These are phyloP conservation scores for Trametes versicolor DNA, from an alignment of 1,284 basidiomycete genomes.

Conservation along the genomic window DNA sequence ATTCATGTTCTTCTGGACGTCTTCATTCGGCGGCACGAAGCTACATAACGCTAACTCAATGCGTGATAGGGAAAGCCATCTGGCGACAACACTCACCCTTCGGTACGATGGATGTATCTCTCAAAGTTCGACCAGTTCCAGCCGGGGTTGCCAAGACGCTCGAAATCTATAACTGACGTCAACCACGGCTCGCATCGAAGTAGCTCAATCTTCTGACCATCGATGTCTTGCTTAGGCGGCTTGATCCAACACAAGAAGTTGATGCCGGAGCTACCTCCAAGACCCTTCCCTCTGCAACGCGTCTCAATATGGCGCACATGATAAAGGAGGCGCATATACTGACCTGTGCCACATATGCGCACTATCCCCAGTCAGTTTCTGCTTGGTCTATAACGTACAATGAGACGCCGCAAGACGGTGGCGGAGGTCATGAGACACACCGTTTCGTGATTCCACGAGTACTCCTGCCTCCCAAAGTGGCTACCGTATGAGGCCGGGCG, in stretches of 20 bases:
- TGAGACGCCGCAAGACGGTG: not conserved
- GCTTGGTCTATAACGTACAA: slow-evolving; percentile 27
- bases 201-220: slow-evolving; percentile 25
- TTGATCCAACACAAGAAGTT: slow-evolving; percentile 39
- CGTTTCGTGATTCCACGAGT: slow-evolving; percentile 43
- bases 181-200: not conserved
- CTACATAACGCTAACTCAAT: slow-evolving; percentile 15
- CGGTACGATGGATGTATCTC: slow-evolving; percentile 33
- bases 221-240: slow-evolving; percentile 35
- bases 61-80: not conserved
- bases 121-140: slow-evolving; percentile 41
- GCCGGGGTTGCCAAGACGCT: slow-evolving; percentile 39
- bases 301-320: not conserved
- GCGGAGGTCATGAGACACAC: slow-evolving; percentile 27
- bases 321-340: slow-evolving; percentile 1
- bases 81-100: slow-evolving; percentile 26
- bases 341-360: slow-evolving; percentile 34
- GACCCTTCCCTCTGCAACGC: slow-evolving; percentile 34
- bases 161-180: slow-evolving; percentile 29
- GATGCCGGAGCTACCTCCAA: slow-evolving; percentile 39
- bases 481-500: slow-evolving; percentile 41
- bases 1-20: slow-evolving; percentile 27
- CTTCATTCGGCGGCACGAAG: slow-evolving; percentile 34
- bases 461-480: slow-evolving; percentile 42
- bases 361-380: slow-evolving; percentile 28